phyloP scores from a whole-genome alignment of 257 asterid species.

The Cinchona pubescens region DNA sequence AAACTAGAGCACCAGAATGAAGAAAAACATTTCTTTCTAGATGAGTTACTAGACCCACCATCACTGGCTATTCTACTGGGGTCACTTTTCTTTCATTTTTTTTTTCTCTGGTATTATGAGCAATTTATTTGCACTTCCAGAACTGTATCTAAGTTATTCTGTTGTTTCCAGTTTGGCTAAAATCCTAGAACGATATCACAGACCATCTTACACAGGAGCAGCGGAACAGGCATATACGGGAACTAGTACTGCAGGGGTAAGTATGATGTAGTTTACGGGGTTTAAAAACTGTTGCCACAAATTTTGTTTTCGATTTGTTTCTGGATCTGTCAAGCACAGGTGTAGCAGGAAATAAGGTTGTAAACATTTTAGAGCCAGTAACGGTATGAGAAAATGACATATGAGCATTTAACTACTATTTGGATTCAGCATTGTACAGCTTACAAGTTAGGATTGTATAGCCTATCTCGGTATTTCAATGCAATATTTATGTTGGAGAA shows the following conservation, averaged over 20 bases:
- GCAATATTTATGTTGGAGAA: not conserved
- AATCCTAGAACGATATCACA: slow-evolving; percentile 21
- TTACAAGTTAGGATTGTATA: too few relatives aligned
- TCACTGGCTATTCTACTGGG: not conserved
- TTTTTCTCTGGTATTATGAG: not conserved
- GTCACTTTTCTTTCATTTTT: not conserved
- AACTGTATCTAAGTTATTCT: not conserved
- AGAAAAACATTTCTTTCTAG: not conserved
- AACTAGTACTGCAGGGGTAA: slow-evolving; percentile 20
- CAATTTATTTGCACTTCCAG: not conserved
- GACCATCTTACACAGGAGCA: slow-evolving; percentile 13
- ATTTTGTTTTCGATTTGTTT: not conserved
- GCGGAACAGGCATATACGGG: slow-evolving; percentile 22
- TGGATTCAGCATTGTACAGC: not conserved
- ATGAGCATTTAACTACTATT: too few relatives aligned
- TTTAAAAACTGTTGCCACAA: not conserved
- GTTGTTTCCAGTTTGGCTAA: slow-evolving; percentile 22
- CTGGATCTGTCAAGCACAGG: not conserved
- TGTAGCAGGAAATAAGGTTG: not conserved
- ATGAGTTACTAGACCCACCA: not conserved
- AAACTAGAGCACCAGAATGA: not conserved
- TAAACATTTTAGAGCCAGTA: not conserved
- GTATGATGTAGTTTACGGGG: not conserved
- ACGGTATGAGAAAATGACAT: not conserved
- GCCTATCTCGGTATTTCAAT: not conserved